Conservation (phyloP, 192 early-diverging fungal species). For the Geranomyces michiganensis region DNA sequence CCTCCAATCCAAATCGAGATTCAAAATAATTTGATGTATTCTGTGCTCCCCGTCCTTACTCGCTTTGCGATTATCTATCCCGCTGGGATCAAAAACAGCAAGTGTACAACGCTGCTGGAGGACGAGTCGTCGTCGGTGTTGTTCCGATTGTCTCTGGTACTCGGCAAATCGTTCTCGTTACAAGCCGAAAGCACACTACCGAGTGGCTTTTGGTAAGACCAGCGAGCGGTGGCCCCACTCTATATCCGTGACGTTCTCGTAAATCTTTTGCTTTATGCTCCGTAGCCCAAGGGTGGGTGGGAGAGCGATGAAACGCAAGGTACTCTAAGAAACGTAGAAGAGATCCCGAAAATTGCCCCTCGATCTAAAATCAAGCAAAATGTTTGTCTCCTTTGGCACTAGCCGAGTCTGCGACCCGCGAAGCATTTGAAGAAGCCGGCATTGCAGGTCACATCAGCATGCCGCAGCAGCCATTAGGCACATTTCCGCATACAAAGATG, state of each 20-base stretch:
- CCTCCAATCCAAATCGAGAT: too few relatives aligned
- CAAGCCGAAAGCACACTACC: neutral
- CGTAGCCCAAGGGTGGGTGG: constrained; percentile 28
- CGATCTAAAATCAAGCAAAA: too few relatives aligned
- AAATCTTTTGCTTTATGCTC: too few relatives aligned
- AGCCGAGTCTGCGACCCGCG: constrained; percentile 11
- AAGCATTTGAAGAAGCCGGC: constrained; percentile 23
- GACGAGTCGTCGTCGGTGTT: constrained; percentile 18
- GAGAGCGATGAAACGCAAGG: constrained; percentile 24
- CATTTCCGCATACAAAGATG: constrained; percentile 9
- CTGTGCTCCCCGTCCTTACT: too few relatives aligned
- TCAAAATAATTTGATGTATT: too few relatives aligned
- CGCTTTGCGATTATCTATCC: too few relatives aligned
- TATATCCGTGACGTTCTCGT: neutral
- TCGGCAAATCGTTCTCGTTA: constrained; percentile 16
- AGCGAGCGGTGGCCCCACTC: neutral
- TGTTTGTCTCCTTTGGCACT: too few relatives aligned
- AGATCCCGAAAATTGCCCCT: too few relatives aligned
- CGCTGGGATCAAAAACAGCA: too few relatives aligned
- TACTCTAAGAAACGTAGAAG: too few relatives aligned
- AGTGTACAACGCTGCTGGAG: constrained; percentile 12
- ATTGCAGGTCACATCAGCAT: neutral
- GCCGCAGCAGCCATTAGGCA: neutral
- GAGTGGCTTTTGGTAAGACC: constrained; percentile 21
- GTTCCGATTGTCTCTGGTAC: neutral